These are phyloP conservation scores for Boechera retrofracta DNA, from an alignment of 345 rosid genomes.

Conservation along the genomic window DNA sequence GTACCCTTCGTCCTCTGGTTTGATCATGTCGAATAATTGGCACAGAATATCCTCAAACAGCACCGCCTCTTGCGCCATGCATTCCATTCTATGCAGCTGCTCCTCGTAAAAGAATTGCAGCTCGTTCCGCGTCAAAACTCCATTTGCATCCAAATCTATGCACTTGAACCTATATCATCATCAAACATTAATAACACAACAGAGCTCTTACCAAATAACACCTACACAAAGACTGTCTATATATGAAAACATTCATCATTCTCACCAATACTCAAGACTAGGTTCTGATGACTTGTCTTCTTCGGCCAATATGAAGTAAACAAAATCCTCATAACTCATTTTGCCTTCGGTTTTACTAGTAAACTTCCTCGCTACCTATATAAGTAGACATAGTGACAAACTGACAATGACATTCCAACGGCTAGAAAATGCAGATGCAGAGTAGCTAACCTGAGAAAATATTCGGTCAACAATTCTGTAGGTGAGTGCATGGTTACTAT, in stretches of 20 bases:
- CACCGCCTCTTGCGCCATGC: conserved; percentile 98
- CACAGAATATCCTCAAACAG: conserved; percentile 94
- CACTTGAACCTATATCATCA: conserved; percentile 78
- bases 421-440: conserved; percentile 28
- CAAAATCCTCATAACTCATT: conserved; percentile 98
- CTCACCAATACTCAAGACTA: conserved; percentile 95
- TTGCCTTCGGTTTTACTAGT: conserved; percentile 86
- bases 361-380: conserved; percentile 82
- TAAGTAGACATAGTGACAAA: conserved; percentile 27
- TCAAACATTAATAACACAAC: conserved; percentile 6
- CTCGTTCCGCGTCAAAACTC: conserved; percentile 80
- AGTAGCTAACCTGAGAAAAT: conserved; percentile 86
- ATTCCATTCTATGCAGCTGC: conserved; percentile 98
- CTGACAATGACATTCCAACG: conserved; percentile 15
- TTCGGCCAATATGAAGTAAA: conserved; percentile 90
- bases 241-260: not conserved
- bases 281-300: conserved; percentile 96
- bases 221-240: not conserved
- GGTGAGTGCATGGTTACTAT: conserved; percentile 97
- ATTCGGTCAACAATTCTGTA: conserved; percentile 91
- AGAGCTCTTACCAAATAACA: conserved; percentile 6
- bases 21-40: conserved; percentile 94
- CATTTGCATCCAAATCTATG: conserved; percentile 95
- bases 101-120: conserved; percentile 95
- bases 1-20: conserved; percentile 81